These are phyloP conservation scores for Cyclocybe cylindracea DNA, from an alignment of 768 basidiomycete species.

Conservation along the genomic window DNA sequence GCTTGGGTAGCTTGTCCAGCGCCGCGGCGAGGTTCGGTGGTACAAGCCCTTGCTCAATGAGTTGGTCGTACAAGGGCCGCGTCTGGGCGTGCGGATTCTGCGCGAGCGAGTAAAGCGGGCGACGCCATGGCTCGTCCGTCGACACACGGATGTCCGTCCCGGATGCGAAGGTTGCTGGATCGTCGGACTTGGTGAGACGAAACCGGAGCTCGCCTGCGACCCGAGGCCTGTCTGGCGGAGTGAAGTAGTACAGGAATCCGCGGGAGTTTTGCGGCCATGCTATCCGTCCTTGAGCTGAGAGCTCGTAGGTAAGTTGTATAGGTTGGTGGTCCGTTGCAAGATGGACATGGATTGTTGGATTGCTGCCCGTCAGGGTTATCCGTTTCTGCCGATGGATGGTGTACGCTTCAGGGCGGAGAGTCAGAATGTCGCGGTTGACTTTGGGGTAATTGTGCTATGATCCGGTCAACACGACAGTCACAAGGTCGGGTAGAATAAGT, in stretches of 20 bases:
- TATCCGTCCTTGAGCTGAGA: no score
- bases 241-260: neutral
- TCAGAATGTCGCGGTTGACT: no score
- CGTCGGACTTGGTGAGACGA: neutral
- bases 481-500: no score
- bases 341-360: no score
- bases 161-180: neutral
- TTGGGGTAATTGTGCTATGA: no score
- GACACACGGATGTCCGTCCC: neutral
- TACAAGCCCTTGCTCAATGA: neutral
- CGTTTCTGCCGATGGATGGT: no score
- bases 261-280: no score
- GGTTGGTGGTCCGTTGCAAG: no score
- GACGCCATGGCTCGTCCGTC: neutral
- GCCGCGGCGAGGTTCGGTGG: neutral
- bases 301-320: no score
- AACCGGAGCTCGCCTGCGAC: constrained; percentile 1
- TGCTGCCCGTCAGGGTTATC: no score
- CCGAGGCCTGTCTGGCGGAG: neutral
- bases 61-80: neutral
- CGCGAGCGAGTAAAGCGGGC: neutral
- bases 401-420: no score
- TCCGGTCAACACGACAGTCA: no score
- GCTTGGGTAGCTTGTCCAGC: neutral
- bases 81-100: neutral